These are phyloP conservation scores for Ambrosiella xylebori DNA, from an alignment of 2,329 filamentous ascomycete genomes.

Conservation along the genomic window DNA sequence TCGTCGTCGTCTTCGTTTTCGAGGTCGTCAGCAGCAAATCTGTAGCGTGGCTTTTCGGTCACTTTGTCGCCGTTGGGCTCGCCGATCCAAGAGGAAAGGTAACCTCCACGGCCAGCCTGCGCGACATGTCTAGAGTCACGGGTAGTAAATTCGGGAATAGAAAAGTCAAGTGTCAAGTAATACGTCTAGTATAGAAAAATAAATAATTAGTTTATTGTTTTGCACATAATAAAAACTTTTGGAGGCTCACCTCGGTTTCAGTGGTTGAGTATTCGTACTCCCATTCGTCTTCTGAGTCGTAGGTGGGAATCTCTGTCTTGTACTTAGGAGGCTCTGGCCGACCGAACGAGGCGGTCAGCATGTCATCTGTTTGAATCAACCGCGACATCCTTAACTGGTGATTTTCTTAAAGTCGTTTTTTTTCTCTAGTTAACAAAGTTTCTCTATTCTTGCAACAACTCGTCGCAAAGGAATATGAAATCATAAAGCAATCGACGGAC, in stretches of 20 bases:
- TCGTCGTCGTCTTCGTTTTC: conserved; percentile 18
- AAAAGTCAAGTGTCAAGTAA: conserved; percentile 46
- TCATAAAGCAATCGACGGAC: not conserved
- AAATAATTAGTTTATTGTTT: not conserved
- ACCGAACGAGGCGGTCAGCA: conserved; percentile 7
- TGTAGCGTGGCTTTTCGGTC: conserved; percentile 9
- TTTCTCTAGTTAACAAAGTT: not conserved
- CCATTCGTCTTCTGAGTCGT: conserved; percentile 40
- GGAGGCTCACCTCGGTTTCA: conserved; percentile 36
- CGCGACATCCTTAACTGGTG: not conserved
- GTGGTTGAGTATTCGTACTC: conserved; percentile 50
- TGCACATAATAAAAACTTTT: not conserved
- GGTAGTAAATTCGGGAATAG: conserved; percentile 35
- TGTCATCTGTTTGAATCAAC: conserved; percentile 9
- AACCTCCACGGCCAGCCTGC: conserved; percentile 14
- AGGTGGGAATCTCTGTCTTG: conserved; percentile 7
- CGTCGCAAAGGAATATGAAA: not conserved
- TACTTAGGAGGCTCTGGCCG: conserved; percentile 6
- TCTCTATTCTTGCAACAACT: not conserved
- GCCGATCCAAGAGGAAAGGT: conserved; percentile 18
- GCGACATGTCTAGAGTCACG: conserved; percentile 10
- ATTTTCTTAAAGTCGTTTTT: too few species aligned
- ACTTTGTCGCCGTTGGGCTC: conserved; percentile 4
- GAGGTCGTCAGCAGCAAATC: conserved; percentile 15
- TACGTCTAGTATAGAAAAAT: conserved; percentile 32